Evolutionary conservation across 108 stramenopile genomes (phyloP).

Genomic region (Cyclotella cryptica): DNA sequence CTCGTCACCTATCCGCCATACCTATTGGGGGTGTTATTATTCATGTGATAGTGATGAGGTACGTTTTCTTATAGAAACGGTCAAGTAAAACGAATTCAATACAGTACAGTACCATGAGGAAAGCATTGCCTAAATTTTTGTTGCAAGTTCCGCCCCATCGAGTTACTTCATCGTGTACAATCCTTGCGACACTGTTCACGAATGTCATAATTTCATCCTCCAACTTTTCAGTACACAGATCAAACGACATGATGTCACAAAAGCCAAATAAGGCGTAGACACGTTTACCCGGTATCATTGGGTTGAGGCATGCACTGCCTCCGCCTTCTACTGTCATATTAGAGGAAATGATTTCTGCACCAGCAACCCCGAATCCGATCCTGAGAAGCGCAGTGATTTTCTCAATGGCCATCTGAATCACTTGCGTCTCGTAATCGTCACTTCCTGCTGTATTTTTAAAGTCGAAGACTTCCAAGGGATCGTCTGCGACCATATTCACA

Average conservation of each 20-base stretch:
- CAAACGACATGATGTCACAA: conserved; percentile 91
- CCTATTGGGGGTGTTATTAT: no score
- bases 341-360: conserved; percentile 95
- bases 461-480: conserved; percentile 63
- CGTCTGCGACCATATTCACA: conserved; percentile 62
- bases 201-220: conserved; percentile 94
- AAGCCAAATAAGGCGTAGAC: conserved; percentile 95
- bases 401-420: conserved; percentile 52
- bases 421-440: conserved; percentile 56
- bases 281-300: conserved; percentile 93
- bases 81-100: no score
- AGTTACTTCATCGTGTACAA: conserved; percentile 89
- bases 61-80: no score
- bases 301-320: conserved; percentile 82
- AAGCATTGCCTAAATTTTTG: conserved; percentile 94
- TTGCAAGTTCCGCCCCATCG: conserved; percentile 95
- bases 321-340: conserved; percentile 86
- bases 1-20: conserved; percentile 91
- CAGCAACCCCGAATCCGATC: conserved; percentile 75
- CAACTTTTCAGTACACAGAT: conserved; percentile 68
- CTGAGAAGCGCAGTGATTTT: conserved; percentile 58
- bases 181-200: conserved; percentile 92
- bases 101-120: no score
- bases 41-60: no score
- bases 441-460: conserved; percentile 47